Evolutionary conservation across 108 stramenopile genomes (phyloP).

Genomic region (Nannochloropsis salina): DNA sequence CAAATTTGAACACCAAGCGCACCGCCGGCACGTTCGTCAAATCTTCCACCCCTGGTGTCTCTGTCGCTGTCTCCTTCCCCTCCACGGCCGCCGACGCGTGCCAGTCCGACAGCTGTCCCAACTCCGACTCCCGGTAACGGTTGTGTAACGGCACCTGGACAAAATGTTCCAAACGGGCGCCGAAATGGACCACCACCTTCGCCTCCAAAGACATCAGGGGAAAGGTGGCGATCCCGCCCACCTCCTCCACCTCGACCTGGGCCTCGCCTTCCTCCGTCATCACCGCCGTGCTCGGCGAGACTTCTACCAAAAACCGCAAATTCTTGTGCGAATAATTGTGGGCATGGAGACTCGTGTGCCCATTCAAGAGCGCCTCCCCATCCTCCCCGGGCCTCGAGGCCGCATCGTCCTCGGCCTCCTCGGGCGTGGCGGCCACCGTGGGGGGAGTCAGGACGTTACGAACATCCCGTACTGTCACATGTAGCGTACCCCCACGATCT

Average conservation of each 20-base stretch:
- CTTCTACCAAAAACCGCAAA: not conserved
- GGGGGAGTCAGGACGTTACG: not conserved
- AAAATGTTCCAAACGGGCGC: not conserved
- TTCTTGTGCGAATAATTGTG: not conserved
- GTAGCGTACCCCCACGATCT: not conserved
- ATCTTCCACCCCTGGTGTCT: not conserved
- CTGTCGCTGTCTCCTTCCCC: not conserved
- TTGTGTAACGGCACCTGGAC: not conserved
- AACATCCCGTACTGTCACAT: conserved; percentile 16
- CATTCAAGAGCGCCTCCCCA: not conserved
- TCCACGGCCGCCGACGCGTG: not conserved
- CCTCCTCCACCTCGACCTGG: conserved; percentile 1
- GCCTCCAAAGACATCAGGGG: not conserved
- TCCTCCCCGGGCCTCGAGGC: not conserved
- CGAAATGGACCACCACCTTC: conserved; percentile 1
- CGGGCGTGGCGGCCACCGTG: not conserved
- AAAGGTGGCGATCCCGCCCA: not conserved
- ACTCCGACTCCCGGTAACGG: conserved; percentile 6
- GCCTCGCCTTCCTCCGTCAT: not conserved
- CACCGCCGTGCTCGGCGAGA: not conserved
- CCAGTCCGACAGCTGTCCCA: not conserved
- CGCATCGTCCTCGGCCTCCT: not conserved
- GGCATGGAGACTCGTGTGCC: not conserved
- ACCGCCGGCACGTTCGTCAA: not conserved
- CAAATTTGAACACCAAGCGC: not conserved